phyloP scores from a whole-genome alignment of 345 rosid genomes.

The Pistacia atlantica region DNA sequence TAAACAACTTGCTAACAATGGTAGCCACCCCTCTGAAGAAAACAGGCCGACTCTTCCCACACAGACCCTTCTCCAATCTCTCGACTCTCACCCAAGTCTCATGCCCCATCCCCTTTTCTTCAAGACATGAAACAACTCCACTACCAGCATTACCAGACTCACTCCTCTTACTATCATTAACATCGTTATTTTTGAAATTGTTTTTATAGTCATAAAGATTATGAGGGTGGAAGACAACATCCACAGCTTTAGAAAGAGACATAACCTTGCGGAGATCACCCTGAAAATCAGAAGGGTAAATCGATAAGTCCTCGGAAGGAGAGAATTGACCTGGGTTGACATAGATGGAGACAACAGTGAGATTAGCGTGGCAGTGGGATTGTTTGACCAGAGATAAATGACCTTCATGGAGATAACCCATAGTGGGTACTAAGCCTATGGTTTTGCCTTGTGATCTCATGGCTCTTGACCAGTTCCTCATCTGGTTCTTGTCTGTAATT shows the following conservation, averaged over 20 bases:
- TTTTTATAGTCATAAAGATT: slow-evolving; percentile 65
- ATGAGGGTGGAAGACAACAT: slow-evolving; percentile 70
- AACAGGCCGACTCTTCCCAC: slow-evolving; percentile 59
- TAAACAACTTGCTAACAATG: slow-evolving; percentile 76
- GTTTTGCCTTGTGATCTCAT: slow-evolving; percentile 62
- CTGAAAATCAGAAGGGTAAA: slow-evolving; percentile 12
- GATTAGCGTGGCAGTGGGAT: slow-evolving; percentile 49
- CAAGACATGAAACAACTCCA: slow-evolving; percentile 45
- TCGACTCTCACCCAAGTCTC: slow-evolving; percentile 75
- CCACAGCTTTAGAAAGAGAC: slow-evolving; percentile 57
- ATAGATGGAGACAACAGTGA: slow-evolving; percentile 78
- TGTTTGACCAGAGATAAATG: slow-evolving; percentile 74
- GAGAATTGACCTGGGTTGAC: slow-evolving; percentile 98
- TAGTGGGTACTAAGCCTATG: slow-evolving; percentile 79
- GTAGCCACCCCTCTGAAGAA: slow-evolving; percentile 48
- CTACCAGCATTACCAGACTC: slow-evolving; percentile 9
- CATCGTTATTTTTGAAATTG: not conserved
- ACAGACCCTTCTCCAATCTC: slow-evolving; percentile 81
- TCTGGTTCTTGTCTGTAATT: slow-evolving; percentile 56
- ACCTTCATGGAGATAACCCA: slow-evolving; percentile 93
- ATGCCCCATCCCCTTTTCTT: slow-evolving; percentile 47
- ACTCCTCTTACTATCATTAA: not conserved
- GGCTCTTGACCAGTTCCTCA: slow-evolving; percentile 80
- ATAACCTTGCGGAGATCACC: slow-evolving; percentile 45
- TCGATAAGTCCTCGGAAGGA: slow-evolving; percentile 60